A percentile compares a stretch with the other conserved stretches of the same genome.
Conservation (phyloP, 176 grass and related monocot species). For the Otatea glauca region DNA sequence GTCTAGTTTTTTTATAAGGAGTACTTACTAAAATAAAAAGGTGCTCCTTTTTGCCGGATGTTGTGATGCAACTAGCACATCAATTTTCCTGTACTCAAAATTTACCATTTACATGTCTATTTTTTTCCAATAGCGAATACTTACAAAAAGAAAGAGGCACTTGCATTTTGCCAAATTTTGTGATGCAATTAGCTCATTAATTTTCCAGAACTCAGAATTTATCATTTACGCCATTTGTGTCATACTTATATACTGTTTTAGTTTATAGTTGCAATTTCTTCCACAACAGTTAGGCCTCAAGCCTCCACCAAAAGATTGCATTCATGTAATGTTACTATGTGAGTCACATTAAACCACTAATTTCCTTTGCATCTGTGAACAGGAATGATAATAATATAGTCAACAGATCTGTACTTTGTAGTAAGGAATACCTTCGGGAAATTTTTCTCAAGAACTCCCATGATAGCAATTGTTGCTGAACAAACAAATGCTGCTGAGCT, state of each 20-base stretch:
- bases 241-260: not conserved
- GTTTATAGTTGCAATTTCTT: slow-evolving; percentile 10
- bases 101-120: not conserved
- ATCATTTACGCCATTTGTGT: not conserved
- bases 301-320: not conserved
- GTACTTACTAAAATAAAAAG: not conserved
- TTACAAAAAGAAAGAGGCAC: not conserved
- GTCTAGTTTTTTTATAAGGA: not conserved
- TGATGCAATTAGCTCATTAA: not conserved
- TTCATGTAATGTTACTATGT: not conserved
- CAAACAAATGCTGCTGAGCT: slow-evolving; percentile 99
- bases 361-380: not conserved
- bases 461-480: slow-evolving; percentile 91
- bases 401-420: not conserved
- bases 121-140: not conserved
- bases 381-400: not conserved
- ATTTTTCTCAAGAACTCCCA: slow-evolving; percentile 79
- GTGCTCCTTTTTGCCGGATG: not conserved
- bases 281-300: not conserved
- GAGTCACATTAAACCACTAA: not conserved
- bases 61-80: not conserved
- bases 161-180: not conserved
- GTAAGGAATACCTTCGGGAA: slow-evolving; percentile 75
- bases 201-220: not conserved
- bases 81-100: not conserved